Base-by-base conservation (phyloP, 306 rosid species). In the Astragalus glycyphyllos region DNA sequence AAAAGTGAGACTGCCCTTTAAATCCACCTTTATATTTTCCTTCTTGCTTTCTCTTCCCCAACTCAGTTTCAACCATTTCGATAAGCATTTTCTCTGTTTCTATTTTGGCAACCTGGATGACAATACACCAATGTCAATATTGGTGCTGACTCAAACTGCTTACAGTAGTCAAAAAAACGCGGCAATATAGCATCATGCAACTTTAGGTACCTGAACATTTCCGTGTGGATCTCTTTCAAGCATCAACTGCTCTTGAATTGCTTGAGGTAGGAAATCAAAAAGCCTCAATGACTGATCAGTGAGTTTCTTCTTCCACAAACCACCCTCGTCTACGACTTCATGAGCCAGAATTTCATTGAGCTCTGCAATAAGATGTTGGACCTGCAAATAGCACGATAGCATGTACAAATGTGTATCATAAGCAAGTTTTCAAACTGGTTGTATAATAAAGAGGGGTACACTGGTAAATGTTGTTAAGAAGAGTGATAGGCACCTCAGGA, bases 201-300 rank as follows among this genome's bases (percentile, higher is more conserved):
- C 79, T 75, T 58, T 32, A 79, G 31, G 55, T 63, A 89, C 99
- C 97, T 95, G 99, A 56, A 95, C 99, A 82, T 95, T 95, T 85
- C 99, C 99, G 77, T 95, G 99, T n/a, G 99, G 99, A 84, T 95
- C 99, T 84, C 99, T 89, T 80, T 95, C 99, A 73, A 95, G 99
- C 97, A 95, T 81, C 88, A 95, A 71, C 60, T 95, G 99, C 84
- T 95, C 99, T 82, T 95, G 97, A 78, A 95, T 95, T 73, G 96
- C 96, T 91, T 67, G 82, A 78, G 99, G 99, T 79, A 95, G 81
- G 59, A 95, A 80, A 0, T 91, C 99, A 79, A 95, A 95, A 74
- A 95, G 99, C 68, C 85, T 59, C 57, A 89, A 79, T 59, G 97
- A 95, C 75, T 89, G 97, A 51, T 83, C 80, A 20, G 86, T 74